phyloP scores from a whole-genome alignment of 257 asterid species.

The Solanum chmielewskii region DNA sequence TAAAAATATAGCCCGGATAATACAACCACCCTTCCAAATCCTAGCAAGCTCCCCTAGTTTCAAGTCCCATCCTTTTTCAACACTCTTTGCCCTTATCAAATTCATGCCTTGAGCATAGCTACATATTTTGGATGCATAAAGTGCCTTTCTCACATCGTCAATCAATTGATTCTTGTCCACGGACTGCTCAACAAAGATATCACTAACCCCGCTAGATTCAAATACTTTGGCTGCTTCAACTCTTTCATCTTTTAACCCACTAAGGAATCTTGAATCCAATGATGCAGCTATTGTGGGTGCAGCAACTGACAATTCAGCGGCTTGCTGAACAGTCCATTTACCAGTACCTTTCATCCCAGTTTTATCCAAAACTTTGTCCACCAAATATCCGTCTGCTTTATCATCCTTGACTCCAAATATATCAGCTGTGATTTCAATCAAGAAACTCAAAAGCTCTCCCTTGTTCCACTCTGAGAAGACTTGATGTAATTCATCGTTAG shows the following conservation, averaged over 20 bases:
- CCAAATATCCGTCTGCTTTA: conserved; percentile 65
- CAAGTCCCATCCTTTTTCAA: conserved; percentile 84
- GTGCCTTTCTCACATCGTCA: conserved; percentile 79
- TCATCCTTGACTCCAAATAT: conserved; percentile 88
- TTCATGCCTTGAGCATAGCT: conserved; percentile 98
- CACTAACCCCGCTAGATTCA: conserved; percentile 54
- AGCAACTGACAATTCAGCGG: conserved; percentile 87
- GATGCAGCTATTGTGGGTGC: conserved; percentile 96
- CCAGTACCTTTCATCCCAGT: conserved; percentile 99
- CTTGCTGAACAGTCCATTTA: conserved; percentile 97
- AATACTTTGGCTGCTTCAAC: conserved; percentile 78
- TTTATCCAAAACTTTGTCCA: conserved; percentile 91
- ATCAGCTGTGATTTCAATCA: conserved; percentile 93
- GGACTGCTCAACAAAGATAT: conserved; percentile 36
- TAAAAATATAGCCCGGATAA: conserved; percentile 90
- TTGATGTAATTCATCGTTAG: conserved; percentile 62
- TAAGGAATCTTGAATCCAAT: conserved; percentile 82
- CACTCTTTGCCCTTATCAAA: conserved; percentile 83
- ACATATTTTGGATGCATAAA: conserved; percentile 83
- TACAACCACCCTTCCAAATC: conserved; percentile 97
- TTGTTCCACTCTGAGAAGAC: conserved; percentile 83
- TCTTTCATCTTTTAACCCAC: conserved; percentile 91
- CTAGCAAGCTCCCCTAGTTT: conserved; percentile 88
- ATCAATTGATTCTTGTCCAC: conserved; percentile 59
- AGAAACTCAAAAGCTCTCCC: conserved; percentile 87